Evolutionary conservation across 495 filamentous ascomycete species (phyloP), one percentile per base, ranked within the genome.

Genomic region (Tricharina praecox): DNA sequence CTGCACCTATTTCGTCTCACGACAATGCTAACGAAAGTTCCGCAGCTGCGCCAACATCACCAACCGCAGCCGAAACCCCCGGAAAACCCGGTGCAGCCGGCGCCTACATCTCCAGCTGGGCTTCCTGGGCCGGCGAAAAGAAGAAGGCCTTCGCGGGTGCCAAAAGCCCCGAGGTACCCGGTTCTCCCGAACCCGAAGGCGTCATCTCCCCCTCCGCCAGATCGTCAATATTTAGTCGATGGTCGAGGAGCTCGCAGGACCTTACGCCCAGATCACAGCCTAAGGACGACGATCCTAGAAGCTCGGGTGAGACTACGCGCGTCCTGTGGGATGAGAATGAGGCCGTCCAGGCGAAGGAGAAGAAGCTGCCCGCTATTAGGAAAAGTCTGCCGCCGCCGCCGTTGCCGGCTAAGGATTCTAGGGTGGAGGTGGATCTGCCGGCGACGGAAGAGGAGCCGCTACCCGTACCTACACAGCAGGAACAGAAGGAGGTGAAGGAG

Each of bases 71-170:
- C 61, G 71, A 61, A 62, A 69, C 47, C 51, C 50, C 51, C 10
- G 72, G 77, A 52, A 79, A 78, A 51, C 88, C 88, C 8, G 74
- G 84, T 15, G 81, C 88, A 51, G 88, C 88, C 8, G 74, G 84
- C 15, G 81, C 88, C 3, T 97, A 94, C 55, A 70, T 97, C 39
- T 86, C 79, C 41, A 92, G 85, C 21, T 96, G 92, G 92, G 79
- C 86, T n/a, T 66, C 75, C 1, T 97, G 90, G 90, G 88, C 88
- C 4, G 77, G 76, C 23, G 87, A 97, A 64, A 93, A 92, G 66
- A 70, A 39, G 57, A 63, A 62, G 11, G 68, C 65, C 32, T 71
- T 75, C 5, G 74, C 73, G 68, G 70, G 67, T 38, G 60, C 67
- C 5, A 49, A 64, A 20, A 63, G 52, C 25, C 48, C 51, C 9